phyloP scores from a whole-genome alignment of 2,329 filamentous ascomycete species.

The Botrytis deweyae region DNA sequence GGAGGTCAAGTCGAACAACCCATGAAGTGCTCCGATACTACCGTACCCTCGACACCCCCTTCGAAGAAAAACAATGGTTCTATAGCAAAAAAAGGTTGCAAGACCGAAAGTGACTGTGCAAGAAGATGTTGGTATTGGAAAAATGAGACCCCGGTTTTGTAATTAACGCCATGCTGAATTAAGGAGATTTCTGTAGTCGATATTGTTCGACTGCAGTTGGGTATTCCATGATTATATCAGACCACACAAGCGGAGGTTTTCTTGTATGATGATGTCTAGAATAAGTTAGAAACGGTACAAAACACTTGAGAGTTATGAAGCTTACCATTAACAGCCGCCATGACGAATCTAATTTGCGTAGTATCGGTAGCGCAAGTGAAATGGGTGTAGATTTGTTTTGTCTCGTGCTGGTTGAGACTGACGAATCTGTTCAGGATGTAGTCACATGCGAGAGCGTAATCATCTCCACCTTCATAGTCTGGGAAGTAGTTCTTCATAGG shows the following conservation, averaged over 20 bases:
- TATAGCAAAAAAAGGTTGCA: slow-evolving; percentile 29
- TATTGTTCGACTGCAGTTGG: slow-evolving; percentile 5
- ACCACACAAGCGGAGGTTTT: slow-evolving; percentile 95
- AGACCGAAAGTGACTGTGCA: slow-evolving; percentile 24
- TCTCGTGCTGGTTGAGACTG: slow-evolving; percentile 97
- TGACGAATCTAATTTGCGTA: slow-evolving; percentile 98
- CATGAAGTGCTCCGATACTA: slow-evolving; percentile 11
- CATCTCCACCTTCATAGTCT: slow-evolving; percentile 90
- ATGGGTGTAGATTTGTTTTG: slow-evolving; percentile 99
- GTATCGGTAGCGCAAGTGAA: slow-evolving; percentile 99
- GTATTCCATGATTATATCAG: slow-evolving; percentile 65
- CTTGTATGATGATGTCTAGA: slow-evolving; percentile 98
- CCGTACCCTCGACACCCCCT: slow-evolving; percentile 8
- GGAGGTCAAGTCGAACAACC: slow-evolving; percentile 22
- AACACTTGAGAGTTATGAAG: slow-evolving; percentile 22
- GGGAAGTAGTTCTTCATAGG: slow-evolving; percentile 90
- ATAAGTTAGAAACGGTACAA: slow-evolving; percentile 44
- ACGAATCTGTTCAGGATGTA: slow-evolving; percentile 99
- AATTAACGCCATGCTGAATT: slow-evolving; percentile 38
- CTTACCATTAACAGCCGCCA: slow-evolving; percentile 98
- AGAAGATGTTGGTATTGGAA: slow-evolving; percentile 36
- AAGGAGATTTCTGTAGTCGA: slow-evolving; percentile 27
- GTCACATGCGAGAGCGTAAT: slow-evolving; percentile 94
- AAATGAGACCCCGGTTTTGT: slow-evolving; percentile 37
- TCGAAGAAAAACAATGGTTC: slow-evolving; percentile 27